Evolutionary conservation across 1,284 basidiomycete species (phyloP).

Genomic region (Papiliotrema fonsecae): DNA sequence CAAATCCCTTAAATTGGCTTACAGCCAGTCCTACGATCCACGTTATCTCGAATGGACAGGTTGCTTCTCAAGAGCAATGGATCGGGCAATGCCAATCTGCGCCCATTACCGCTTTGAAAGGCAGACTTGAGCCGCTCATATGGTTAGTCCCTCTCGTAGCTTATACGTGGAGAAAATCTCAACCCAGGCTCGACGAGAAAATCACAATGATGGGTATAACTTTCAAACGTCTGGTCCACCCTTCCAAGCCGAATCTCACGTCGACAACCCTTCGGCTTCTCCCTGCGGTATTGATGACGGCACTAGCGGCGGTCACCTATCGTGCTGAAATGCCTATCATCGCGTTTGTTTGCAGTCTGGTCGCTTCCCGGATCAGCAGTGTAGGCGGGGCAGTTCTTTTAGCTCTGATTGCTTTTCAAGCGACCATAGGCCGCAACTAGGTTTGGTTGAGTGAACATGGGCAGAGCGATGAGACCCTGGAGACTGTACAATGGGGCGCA

Average conservation of each 20-base stretch:
- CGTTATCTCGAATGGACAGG: neutral
- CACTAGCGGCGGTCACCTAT: neutral
- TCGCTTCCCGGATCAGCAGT: neutral
- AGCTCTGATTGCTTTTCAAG: neutral
- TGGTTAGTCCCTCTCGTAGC: neutral
- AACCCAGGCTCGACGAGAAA: neutral
- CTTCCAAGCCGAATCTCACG: neutral
- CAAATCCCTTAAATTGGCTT: no score
- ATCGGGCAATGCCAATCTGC: constrained; percentile 1
- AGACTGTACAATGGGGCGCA: no score
- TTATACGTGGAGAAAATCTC: neutral
- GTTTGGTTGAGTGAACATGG: neutral
- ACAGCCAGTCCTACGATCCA: neutral
- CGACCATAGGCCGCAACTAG: neutral
- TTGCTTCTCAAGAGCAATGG: neutral
- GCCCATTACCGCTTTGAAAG: neutral
- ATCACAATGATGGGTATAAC: neutral
- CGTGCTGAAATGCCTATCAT: neutral
- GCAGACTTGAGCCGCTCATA: neutral
- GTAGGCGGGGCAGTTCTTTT: neutral
- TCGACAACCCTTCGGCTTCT: neutral
- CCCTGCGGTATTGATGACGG: neutral
- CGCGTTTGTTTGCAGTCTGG: neutral
- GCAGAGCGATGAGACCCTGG: no score
- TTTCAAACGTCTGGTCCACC: neutral